Percentiles rank a stretch among this genome's conserved stretches.
Conservation (phyloP, 2,329 filamentous ascomycete species). For the Aspergillus candidus region DNA sequence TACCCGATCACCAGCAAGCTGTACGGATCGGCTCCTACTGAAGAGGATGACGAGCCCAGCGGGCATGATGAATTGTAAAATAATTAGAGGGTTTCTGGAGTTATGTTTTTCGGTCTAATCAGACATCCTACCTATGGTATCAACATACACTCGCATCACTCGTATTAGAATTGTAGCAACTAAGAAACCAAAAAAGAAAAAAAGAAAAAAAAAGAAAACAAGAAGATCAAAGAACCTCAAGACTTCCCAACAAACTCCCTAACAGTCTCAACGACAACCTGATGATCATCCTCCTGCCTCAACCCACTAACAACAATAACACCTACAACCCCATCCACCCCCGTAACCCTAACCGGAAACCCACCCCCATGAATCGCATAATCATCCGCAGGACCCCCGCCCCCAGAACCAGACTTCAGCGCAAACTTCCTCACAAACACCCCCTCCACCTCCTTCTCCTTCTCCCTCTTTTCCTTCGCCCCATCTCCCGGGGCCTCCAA, state of each 20-base stretch:
- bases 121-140: neutral
- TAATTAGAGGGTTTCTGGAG: constrained; percentile 34
- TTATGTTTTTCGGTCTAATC: constrained; percentile 13
- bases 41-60: constrained; percentile 64
- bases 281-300: constrained; percentile 72
- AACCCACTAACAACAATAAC: constrained; percentile 71
- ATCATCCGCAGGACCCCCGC: constrained; percentile 41
- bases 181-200: neutral
- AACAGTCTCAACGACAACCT: constrained; percentile 65
- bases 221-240: constrained; percentile 7
- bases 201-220: neutral
- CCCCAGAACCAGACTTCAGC: constrained; percentile 45
- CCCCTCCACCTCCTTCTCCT: constrained; percentile 51
- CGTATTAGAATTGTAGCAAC: neutral
- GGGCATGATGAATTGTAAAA: constrained; percentile 74
- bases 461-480: constrained; percentile 3
- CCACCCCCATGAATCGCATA: constrained; percentile 77
- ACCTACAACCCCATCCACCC: constrained; percentile 69
- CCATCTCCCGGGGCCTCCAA: too few relatives aligned
- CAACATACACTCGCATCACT: neutral
- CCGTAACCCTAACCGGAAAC: constrained; percentile 64
- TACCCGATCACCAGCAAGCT: constrained; percentile 99
- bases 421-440: constrained; percentile 61
- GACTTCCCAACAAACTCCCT: constrained; percentile 41
- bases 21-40: constrained; percentile 63